Percentiles rank a stretch among this genome's conserved stretches.
Evolutionary conservation across 805 yeast species (phyloP).

Genomic region (Teunomyces kruisii): DNA sequence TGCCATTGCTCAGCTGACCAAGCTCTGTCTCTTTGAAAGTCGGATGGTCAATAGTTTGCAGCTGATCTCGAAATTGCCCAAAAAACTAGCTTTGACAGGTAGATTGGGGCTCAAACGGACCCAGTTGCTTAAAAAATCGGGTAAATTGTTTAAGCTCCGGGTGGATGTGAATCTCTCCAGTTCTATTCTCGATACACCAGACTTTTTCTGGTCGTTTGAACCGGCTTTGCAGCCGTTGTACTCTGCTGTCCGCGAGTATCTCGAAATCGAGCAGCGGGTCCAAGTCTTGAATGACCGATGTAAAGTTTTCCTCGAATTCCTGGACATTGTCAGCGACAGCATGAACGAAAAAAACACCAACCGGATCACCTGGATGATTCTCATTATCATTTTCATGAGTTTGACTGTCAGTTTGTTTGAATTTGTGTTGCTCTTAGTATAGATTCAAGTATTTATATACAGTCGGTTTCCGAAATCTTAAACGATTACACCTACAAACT

Average conservation of each 20-base stretch:
- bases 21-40: constrained; percentile 86
- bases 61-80: constrained; percentile 86
- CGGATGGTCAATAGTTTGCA: constrained; percentile 81
- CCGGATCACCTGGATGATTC: constrained; percentile 86
- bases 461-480: background rate
- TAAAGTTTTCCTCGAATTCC: constrained; percentile 88
- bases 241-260: constrained; percentile 82
- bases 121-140: constrained; percentile 84
- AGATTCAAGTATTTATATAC: background rate
- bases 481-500: background rate
- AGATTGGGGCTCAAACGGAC: constrained; percentile 79
- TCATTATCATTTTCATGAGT: constrained; percentile 75
- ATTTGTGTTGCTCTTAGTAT: constrained; percentile 52
- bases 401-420: constrained; percentile 75
- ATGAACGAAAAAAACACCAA: constrained; percentile 92
- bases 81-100: constrained; percentile 87
- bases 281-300: constrained; percentile 92
- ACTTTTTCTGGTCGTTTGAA: constrained; percentile 91
- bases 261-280: constrained; percentile 93
- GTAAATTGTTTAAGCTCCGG: constrained; percentile 82
- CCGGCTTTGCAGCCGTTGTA: constrained; percentile 94
- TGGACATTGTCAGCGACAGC: constrained; percentile 89
- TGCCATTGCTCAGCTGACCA: constrained; percentile 95
- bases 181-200: constrained; percentile 91
- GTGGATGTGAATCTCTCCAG: constrained; percentile 93